phyloP scores from a whole-genome alignment of 768 basidiomycete species.

The Suillus tomentosus region DNA sequence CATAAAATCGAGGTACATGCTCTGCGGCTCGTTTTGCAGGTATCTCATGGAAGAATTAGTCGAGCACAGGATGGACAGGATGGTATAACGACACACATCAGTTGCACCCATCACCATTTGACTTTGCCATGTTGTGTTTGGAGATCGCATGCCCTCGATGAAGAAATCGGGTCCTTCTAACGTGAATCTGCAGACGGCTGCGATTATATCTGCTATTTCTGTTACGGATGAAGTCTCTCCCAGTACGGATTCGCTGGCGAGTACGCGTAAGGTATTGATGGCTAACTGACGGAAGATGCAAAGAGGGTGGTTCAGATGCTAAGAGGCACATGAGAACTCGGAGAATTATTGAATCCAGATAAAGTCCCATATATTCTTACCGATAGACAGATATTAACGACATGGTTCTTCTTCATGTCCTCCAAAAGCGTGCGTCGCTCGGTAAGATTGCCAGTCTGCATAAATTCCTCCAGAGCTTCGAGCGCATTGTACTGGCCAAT shows the following conservation, averaged over 20 bases:
- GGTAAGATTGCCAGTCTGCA: conserved; percentile 20
- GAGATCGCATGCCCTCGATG: conserved; percentile 21
- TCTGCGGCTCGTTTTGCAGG: conserved; percentile 19
- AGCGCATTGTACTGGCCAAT: conserved; percentile 28
- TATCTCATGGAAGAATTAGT: conserved; percentile 12
- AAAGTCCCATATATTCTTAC: conserved; percentile 13
- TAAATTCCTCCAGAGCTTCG: conserved; percentile 23
- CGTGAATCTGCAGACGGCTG: conserved; percentile 26
- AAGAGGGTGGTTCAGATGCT: conserved; percentile 27
- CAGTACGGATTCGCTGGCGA: conserved; percentile 26
- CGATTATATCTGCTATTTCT: conserved; percentile 27
- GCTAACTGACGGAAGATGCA: conserved; percentile 28
- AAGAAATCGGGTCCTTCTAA: conserved; percentile 27
- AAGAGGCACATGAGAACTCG: background rate
- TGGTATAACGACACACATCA: background rate
- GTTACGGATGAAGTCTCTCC: conserved; percentile 21
- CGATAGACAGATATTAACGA: conserved; percentile 24
- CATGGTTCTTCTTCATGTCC: conserved; percentile 26
- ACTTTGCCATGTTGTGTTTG: conserved; percentile 15
- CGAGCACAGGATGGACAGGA: background rate
- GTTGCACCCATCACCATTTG: conserved; percentile 9
- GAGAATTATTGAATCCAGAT: background rate
- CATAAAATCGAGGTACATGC: conserved; percentile 31
- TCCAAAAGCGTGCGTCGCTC: conserved; percentile 26
- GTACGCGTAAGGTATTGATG: conserved; percentile 19